Evolutionary conservation across 441 rosid species (phyloP).

Genomic region (Rhodomyrtus psidioides): DNA sequence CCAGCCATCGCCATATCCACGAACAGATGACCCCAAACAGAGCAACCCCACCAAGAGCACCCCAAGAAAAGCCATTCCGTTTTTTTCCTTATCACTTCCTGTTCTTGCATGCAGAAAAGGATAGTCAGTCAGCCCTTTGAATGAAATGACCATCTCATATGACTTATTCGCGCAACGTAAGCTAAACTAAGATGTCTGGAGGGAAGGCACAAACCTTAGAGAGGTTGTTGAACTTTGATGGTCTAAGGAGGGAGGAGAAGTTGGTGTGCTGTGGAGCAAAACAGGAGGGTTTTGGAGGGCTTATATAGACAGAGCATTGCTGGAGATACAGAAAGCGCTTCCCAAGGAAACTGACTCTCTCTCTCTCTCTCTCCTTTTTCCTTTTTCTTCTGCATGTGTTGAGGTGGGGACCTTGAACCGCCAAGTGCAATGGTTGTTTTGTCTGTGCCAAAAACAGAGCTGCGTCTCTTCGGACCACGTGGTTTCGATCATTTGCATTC

Average conservation of each 20-base stretch:
- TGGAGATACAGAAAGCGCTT: neutral
- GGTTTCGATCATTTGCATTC: neutral
- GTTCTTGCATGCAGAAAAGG: neutral
- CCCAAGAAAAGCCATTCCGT: slow-evolving; percentile 23
- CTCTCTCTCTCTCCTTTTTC: neutral
- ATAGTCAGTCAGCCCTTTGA: neutral
- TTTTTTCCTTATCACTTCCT: neutral
- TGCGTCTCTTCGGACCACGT: neutral
- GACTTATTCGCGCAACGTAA: neutral
- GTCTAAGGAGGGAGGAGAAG: neutral
- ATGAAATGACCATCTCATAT: neutral
- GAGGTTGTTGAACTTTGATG: neutral
- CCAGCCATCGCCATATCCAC: slow-evolving; percentile 30
- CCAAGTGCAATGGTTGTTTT: neutral
- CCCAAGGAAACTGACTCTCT: neutral
- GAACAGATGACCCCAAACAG: slow-evolving; percentile 4
- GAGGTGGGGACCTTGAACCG: neutral
- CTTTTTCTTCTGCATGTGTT: neutral
- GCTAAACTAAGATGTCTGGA: neutral
- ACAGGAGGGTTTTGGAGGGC: neutral
- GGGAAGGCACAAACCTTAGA: neutral
- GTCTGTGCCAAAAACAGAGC: neutral
- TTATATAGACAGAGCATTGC: neutral
- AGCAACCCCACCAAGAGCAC: slow-evolving; percentile 22
- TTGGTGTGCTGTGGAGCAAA: neutral